Evolutionary conservation across 345 rosid species (phyloP), one percentile per base, ranked within the genome.

Genomic region (Limnanthes douglasii): DNA sequence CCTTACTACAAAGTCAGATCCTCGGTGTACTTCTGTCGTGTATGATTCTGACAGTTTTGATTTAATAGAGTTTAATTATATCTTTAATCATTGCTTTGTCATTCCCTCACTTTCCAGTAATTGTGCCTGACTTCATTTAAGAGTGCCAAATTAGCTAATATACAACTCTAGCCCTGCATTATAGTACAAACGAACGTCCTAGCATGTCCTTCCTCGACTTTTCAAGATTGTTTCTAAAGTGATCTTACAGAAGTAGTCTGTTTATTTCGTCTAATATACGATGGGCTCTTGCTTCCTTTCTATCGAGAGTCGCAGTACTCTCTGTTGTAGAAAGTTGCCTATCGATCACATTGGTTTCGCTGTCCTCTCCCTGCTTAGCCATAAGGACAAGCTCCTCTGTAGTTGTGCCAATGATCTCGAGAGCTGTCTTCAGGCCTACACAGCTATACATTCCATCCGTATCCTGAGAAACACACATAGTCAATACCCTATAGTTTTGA

Each of bases 351-450:
- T n/a, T 25, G 40, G 34, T 26, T 15, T 18, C 25, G 23, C 3
- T 35, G 3, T 48, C 32, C 21, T 21, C 53, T 39, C 60, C 66
- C 11, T 32, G 34, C 50, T 40, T 73, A 13, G 74, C 90, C 62
- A 60, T 69, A 1, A 67, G 71, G 43, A 85, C 86, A 44, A 71
- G 31, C 61, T 85, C 88, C 64, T 76, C 93, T 0, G 88, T 77
- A 0, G 93, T 79, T 38, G 61, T 65, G 41, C 96, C 93, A 36
- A 85, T 76, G 39, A 62, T 57, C 45, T 73, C 72, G 43, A 76
- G 80, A 20, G 90, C 94, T 25, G 42, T 56, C 56, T 40, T 70
- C 58, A 85, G 10, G 14, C 14, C 60, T 20, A 65, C 67, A 34
- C 78, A 59, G 22, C 26, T 31, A 39, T 66, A 78, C 37, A 32